phyloP scores from a whole-genome alignment of 306 rosid genomes.

The Abrus precatorius region DNA sequence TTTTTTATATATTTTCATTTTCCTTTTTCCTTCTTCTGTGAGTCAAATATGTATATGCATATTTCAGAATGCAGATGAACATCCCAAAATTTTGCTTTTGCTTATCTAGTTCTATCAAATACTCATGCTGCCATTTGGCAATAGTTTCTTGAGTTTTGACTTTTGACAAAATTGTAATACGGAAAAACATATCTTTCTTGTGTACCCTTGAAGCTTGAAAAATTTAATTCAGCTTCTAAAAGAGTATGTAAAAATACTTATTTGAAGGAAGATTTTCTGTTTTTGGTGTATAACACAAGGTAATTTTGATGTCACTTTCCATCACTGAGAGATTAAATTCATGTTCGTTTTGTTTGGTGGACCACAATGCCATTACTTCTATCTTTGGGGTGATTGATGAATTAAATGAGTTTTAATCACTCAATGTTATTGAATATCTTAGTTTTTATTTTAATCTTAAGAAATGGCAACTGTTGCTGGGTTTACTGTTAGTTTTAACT shows the following conservation, averaged over 20 bases:
- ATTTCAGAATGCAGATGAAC: background rate
- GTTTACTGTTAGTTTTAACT: slow-evolving; percentile 10
- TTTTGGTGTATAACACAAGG: background rate
- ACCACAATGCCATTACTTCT: background rate
- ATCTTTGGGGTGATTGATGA: background rate
- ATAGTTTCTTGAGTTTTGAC: slow-evolving; percentile 25
- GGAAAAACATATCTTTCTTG: slow-evolving; percentile 12
- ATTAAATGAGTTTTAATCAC: slow-evolving; percentile 2
- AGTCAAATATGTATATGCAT: slow-evolving; percentile 4
- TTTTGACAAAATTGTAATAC: slow-evolving; percentile 10
- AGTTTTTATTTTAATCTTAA: slow-evolving; percentile 9
- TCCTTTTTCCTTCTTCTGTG: slow-evolving; percentile 9
- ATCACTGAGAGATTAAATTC: background rate
- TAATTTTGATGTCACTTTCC: slow-evolving; percentile 7
- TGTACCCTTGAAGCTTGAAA: slow-evolving; percentile 13
- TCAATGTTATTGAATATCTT: slow-evolving; percentile 11
- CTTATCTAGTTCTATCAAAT: slow-evolving; percentile 14
- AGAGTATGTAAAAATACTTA: background rate
- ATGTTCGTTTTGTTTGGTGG: background rate
- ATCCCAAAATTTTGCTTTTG: slow-evolving; percentile 3
- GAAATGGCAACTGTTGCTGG: background rate
- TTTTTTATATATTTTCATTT: background rate
- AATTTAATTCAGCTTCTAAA: slow-evolving; percentile 25
- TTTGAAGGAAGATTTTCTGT: background rate
- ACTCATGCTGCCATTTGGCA: slow-evolving; percentile 4